Base-by-base conservation (phyloP, 2,329 filamentous ascomycete species). In the Penicillium sp. region DNA sequence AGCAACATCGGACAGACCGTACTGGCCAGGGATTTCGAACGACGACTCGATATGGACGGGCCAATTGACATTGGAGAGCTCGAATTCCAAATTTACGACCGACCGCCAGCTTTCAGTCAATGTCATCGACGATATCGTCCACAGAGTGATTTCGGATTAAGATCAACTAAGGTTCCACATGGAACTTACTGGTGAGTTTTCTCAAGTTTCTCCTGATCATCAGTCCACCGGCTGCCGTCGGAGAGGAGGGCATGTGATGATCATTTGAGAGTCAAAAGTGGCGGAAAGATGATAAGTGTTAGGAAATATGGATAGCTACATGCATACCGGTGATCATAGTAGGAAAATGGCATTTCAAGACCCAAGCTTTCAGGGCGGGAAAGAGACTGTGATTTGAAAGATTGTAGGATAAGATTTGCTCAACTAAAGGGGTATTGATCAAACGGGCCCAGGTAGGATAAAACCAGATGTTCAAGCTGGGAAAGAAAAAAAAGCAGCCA, bases 391-490 rank as follows among this genome's bases (percentile, higher is more conserved):
- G 1, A 40, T 7, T 24, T 24, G 11, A 8, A 14, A 40, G 19
- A 40, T 40, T 10, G 4, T 40, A 13, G n/a, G 10, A 28, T 43
- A 39, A 11, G 1, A 49, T 51, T 49, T 45, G 31, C 31, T 45
- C 18, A 40, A 49, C 53, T 48, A 55, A 42, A 39, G 39, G 51
- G 55, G 55, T 57, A 57, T 57, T 48, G 40, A 51, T 54, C 10
- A 6, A 29, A 40, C 19, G 16, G 34, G 50, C 26, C 11, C 11
- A 18, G 9, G 11, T 33, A 19, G 19, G 13, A 24, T 26, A 5
- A 39, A 45, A 24, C n/a, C 39, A 34, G 29, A 19, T n/a, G 43
- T 19, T 14, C 8, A 29, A 18, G 9, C 39, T 9, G 21, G 10
- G 8, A n/a, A n/a, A 40, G 13, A n/a, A 24, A 14, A 14, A 40